A percentile compares a stretch with the other conserved stretches of the same genome.
Evolutionary conservation across 2,329 filamentous ascomycete genomes (phyloP).

Genomic region (Cladosporium sp.): DNA sequence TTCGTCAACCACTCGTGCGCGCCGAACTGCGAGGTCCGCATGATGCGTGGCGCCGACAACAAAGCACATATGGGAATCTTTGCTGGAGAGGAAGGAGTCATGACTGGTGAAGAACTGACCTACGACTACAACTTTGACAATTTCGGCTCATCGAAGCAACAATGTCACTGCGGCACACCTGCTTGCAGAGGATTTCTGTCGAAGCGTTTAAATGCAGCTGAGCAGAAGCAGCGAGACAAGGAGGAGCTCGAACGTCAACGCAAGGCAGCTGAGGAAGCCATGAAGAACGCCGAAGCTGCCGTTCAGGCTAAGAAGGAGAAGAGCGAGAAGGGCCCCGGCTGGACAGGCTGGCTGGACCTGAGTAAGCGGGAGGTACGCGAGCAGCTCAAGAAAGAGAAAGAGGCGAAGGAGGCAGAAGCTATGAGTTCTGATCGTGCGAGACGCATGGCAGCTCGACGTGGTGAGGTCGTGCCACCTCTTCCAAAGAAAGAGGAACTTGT

Average conservation of each 20-base stretch:
- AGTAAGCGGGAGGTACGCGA: slow-evolving; percentile 28
- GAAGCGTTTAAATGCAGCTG: slow-evolving; percentile 28
- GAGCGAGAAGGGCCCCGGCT: slow-evolving; percentile 22
- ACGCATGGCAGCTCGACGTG: slow-evolving; percentile 21
- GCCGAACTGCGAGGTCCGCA: slow-evolving; percentile 75
- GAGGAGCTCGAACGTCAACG: slow-evolving; percentile 25
- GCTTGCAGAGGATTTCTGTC: slow-evolving; percentile 58
- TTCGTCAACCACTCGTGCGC: slow-evolving; percentile 98
- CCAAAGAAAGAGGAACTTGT: neutral
- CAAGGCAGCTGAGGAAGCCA: slow-evolving; percentile 24
- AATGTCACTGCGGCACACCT: slow-evolving; percentile 58
- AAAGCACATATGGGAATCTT: slow-evolving; percentile 96
- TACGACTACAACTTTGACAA: slow-evolving; percentile 79
- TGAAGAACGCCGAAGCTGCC: slow-evolving; percentile 27
- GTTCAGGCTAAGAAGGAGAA: slow-evolving; percentile 25
- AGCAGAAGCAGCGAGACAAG: slow-evolving; percentile 27
- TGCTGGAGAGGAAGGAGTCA: slow-evolving; percentile 81
- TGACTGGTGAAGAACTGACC: slow-evolving; percentile 91
- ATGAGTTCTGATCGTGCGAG: slow-evolving; percentile 26
- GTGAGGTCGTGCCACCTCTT: slow-evolving; percentile 12
- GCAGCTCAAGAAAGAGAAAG: slow-evolving; percentile 25
- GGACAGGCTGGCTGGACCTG: slow-evolving; percentile 30
- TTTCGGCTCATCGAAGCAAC: slow-evolving; percentile 39
- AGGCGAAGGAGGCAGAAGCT: slow-evolving; percentile 25
- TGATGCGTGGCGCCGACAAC: slow-evolving; percentile 66